phyloP scores from a whole-genome alignment of 192 early-diverging fungal genomes.

The Entomortierella lignicola region DNA sequence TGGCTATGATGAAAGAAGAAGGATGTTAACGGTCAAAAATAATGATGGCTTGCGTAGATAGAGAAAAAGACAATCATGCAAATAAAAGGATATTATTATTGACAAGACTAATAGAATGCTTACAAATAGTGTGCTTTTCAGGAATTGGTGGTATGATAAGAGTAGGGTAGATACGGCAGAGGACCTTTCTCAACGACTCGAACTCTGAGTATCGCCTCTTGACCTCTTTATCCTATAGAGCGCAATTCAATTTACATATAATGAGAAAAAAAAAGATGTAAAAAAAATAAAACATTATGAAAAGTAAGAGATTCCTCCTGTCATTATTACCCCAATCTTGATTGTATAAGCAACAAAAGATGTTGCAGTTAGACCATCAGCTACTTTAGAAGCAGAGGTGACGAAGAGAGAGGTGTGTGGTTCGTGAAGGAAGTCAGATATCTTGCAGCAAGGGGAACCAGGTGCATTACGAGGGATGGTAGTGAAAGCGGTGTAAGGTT shows the following conservation, averaged over 20 bases:
- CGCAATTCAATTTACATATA: background rate
- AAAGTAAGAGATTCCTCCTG: too few relatives aligned
- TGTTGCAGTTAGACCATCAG: slow-evolving; percentile 59
- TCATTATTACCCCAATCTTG: slow-evolving; percentile 63
- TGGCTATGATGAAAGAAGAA: slow-evolving; percentile 57
- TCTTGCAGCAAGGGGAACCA: slow-evolving; percentile 50
- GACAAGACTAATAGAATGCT: too few relatives aligned
- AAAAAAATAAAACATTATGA: background rate
- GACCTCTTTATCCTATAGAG: slow-evolving; percentile 69
- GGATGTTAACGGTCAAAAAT: background rate
- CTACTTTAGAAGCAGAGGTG: slow-evolving; percentile 61
- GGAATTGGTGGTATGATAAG: slow-evolving; percentile 96
- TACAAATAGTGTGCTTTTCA: slow-evolving; percentile 93
- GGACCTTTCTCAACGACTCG: slow-evolving; percentile 84
- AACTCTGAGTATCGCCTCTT: slow-evolving; percentile 97
- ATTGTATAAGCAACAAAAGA: slow-evolving; percentile 67
- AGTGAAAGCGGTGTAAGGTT: slow-evolving; percentile 47
- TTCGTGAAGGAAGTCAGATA: slow-evolving; percentile 50
- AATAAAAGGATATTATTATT: slow-evolving; percentile 5
- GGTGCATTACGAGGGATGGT: slow-evolving; percentile 50
- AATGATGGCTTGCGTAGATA: background rate
- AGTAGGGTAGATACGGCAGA: slow-evolving; percentile 86
- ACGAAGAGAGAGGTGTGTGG: slow-evolving; percentile 57
- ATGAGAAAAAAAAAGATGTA: background rate
- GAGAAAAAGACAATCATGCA: background rate